Evolutionary conservation across 352 stramenopile genomes (phyloP).

Genomic region (Detonula confervacea): DNA sequence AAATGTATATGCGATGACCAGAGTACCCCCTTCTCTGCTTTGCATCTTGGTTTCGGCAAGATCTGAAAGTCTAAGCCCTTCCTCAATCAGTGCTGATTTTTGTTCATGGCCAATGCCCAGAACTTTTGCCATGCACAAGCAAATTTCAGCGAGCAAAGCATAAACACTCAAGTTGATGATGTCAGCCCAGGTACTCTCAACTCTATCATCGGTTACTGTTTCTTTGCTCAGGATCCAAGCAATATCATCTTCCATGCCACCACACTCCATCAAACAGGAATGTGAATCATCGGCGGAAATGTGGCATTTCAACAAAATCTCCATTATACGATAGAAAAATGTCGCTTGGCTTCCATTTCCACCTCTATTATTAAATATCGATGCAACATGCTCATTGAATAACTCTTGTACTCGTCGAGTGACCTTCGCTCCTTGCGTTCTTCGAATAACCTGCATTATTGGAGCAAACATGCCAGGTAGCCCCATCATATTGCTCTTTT

Average conservation of each 20-base stretch:
- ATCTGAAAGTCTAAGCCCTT: not conserved
- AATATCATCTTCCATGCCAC: conserved; percentile 11
- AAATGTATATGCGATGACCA: not conserved
- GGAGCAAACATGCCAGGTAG: not conserved
- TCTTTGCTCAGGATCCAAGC: no score
- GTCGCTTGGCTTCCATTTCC: not conserved
- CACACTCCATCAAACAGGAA: conserved; percentile 2
- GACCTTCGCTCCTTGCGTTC: not conserved
- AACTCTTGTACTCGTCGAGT: not conserved
- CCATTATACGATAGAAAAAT: not conserved
- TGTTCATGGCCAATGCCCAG: not conserved
- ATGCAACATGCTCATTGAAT: not conserved
- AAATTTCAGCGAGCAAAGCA: not conserved
- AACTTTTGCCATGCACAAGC: not conserved
- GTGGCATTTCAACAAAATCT: not conserved
- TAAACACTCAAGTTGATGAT: not conserved
- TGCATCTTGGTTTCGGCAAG: not conserved
- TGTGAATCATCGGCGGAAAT: no score
- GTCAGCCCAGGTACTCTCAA: not conserved
- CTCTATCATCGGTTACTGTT: no score
- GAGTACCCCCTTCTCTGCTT: not conserved
- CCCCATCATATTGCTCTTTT: not conserved
- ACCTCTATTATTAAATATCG: not conserved
- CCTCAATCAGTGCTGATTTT: not conserved
- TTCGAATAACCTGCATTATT: not conserved